phyloP scores from a whole-genome alignment of 2,329 filamentous ascomycete species.

The Venturia asperata region DNA sequence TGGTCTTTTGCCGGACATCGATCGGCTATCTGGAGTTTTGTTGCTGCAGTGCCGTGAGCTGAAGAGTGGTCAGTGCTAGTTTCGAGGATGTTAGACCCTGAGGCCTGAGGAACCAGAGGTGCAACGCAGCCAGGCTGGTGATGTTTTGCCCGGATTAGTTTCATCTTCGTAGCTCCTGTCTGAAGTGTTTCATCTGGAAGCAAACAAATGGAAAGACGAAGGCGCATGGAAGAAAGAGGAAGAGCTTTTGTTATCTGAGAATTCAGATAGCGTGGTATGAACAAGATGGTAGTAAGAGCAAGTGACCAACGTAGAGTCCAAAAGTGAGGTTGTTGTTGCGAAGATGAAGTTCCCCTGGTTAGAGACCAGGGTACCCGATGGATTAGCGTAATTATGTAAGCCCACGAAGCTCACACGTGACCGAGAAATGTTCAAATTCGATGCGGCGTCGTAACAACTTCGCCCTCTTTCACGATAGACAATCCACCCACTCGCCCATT shows the following conservation, averaged over 20 bases:
- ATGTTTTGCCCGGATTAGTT: background rate
- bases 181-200: constrained; percentile 5
- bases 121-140: background rate
- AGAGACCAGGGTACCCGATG: no score
- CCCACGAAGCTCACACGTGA: background rate
- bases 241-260: background rate
- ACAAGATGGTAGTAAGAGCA: background rate
- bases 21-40: background rate
- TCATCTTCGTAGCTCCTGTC: constrained; percentile 9
- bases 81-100: background rate
- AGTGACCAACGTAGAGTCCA: background rate
- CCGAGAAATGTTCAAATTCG: background rate
- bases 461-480: background rate
- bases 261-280: background rate
- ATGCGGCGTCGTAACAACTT: background rate
- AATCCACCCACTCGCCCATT: background rate
- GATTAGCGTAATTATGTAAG: background rate
- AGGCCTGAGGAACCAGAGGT: background rate
- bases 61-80: background rate
- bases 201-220: background rate
- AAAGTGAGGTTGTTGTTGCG: background rate
- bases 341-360: background rate
- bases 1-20: background rate
- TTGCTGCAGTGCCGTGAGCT: background rate
- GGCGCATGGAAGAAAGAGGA: background rate